Evolutionary conservation across 2,329 filamentous ascomycete species (phyloP).

Genomic region (Exserohilum turcica): DNA sequence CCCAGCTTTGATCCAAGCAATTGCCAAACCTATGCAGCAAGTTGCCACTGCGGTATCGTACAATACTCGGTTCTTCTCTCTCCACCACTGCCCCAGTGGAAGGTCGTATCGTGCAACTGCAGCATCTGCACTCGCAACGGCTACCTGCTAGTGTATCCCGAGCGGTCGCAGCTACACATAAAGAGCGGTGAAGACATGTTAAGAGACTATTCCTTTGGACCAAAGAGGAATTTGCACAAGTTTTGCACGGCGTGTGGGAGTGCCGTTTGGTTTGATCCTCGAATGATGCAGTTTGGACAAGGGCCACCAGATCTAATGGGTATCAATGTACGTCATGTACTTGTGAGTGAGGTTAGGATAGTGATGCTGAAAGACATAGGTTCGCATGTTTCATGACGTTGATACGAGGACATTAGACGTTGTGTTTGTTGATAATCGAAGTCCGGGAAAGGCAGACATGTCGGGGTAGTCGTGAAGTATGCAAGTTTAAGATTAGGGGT

Average conservation of each 20-base stretch:
- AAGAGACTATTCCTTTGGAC: constrained; percentile 33
- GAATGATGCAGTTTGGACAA: constrained; percentile 25
- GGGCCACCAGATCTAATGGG: constrained; percentile 28
- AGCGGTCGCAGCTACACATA: constrained; percentile 28
- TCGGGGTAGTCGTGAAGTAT: neutral
- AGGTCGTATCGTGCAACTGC: constrained; percentile 58
- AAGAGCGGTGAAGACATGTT: constrained; percentile 32
- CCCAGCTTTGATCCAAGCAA: neutral
- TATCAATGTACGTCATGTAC: constrained; percentile 31
- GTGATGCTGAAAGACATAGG: constrained; percentile 22
- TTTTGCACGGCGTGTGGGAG: constrained; percentile 39
- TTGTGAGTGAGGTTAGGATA: neutral
- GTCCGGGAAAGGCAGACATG: no score
- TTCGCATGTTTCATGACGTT: constrained; percentile 23
- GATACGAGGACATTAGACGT: constrained; percentile 31
- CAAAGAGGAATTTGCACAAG: constrained; percentile 31
- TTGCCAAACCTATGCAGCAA: constrained; percentile 36
- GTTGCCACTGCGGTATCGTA: constrained; percentile 61
- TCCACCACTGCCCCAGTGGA: constrained; percentile 54
- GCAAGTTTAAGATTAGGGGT: no score
- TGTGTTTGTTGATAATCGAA: constrained; percentile 25
- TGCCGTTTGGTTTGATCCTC: constrained; percentile 36
- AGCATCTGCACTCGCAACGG: constrained; percentile 58
- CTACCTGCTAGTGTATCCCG: constrained; percentile 55
- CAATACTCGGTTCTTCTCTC: constrained; percentile 56